Evolutionary conservation across 176 grass and related monocot genomes (phyloP).

Genomic region (Chrysopogon serrulatus): DNA sequence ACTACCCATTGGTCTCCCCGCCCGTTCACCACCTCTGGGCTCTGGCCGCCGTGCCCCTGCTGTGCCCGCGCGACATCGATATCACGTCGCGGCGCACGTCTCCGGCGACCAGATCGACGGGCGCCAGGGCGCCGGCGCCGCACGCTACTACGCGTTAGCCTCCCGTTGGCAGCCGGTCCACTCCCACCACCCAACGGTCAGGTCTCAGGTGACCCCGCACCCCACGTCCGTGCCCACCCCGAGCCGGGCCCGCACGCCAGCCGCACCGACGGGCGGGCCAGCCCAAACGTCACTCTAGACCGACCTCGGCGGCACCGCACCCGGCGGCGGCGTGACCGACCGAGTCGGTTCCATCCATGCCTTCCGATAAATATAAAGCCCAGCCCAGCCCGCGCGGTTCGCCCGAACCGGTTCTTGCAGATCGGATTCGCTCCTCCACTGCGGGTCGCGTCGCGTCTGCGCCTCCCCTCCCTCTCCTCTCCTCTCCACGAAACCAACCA

Average conservation of each 20-base stretch:
- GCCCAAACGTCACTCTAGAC: not conserved
- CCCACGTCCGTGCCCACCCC: not conserved
- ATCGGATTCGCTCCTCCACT: not conserved
- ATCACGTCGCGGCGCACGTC: not conserved
- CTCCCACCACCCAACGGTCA: slow-evolving; percentile 20
- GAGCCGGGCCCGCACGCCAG: not conserved
- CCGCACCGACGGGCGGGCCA: not conserved
- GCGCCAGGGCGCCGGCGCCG: too few species aligned
- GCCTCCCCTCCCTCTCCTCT: not conserved
- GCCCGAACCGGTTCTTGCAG: not conserved
- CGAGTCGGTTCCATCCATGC: slow-evolving; percentile 9
- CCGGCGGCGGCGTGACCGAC: not conserved
- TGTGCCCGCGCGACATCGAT: too few species aligned
- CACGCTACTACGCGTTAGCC: not conserved
- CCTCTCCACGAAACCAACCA: not conserved
- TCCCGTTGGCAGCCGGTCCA: slow-evolving; percentile 6
- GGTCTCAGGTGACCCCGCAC: not conserved
- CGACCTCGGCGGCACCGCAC: not conserved
- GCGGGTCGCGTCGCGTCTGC: too few species aligned
- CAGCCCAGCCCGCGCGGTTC: not conserved
- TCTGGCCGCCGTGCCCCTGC: too few species aligned
- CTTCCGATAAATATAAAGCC: slow-evolving; percentile 3
- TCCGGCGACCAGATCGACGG: too few species aligned
- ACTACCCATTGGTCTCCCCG: not conserved
- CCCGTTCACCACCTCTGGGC: not conserved